A percentile compares a stretch with the other conserved stretches of the same genome.
Evolutionary conservation across 2,329 filamentous ascomycete genomes (phyloP).

Genomic region (Fusarium sp.): DNA sequence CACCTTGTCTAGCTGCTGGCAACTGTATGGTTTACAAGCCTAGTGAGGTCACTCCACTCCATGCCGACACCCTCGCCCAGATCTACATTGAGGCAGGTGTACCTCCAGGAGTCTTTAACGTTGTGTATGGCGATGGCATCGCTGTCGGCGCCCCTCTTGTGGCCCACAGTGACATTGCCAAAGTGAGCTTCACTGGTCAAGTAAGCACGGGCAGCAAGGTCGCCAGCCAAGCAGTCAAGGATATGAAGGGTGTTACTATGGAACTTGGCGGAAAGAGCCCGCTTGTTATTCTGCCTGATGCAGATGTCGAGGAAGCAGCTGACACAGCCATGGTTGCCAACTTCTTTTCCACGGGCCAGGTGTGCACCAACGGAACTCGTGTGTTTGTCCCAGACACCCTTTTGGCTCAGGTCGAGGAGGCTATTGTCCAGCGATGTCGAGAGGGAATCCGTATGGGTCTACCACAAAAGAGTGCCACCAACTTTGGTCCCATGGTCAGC

Average conservation of each 20-base stretch:
- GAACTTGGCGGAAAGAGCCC: conserved; percentile 91
- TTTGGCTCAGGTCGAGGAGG: conserved; percentile 74
- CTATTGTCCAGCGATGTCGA: conserved; percentile 62
- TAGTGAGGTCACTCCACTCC: conserved; percentile 87
- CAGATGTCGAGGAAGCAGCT: conserved; percentile 81
- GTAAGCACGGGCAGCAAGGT: conserved; percentile 87
- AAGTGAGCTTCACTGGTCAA: conserved; percentile 91
- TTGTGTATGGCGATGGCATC: conserved; percentile 82
- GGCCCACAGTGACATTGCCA: conserved; percentile 76
- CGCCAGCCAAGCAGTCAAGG: conserved; percentile 76
- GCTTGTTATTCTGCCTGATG: conserved; percentile 82
- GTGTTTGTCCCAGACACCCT: conserved; percentile 80
- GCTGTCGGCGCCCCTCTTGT: conserved; percentile 78
- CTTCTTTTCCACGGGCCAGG: conserved; percentile 90
- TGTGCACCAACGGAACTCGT: conserved; percentile 91
- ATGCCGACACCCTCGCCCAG: conserved; percentile 78
- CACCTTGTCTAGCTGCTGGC: conserved; percentile 84
- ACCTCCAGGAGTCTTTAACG: conserved; percentile 86
- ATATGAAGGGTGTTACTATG: conserved; percentile 93
- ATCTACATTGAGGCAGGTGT: conserved; percentile 83
- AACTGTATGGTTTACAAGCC: conserved; percentile 95
- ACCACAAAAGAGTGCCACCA: conserved; percentile 76
- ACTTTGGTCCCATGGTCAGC: conserved; percentile 86
- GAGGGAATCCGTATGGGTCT: conserved; percentile 82
- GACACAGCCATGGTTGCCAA: conserved; percentile 94